Evolutionary conservation across 306 rosid genomes (phyloP), one percentile per base, ranked within the genome.

Genomic region (Cicer bijugum): DNA sequence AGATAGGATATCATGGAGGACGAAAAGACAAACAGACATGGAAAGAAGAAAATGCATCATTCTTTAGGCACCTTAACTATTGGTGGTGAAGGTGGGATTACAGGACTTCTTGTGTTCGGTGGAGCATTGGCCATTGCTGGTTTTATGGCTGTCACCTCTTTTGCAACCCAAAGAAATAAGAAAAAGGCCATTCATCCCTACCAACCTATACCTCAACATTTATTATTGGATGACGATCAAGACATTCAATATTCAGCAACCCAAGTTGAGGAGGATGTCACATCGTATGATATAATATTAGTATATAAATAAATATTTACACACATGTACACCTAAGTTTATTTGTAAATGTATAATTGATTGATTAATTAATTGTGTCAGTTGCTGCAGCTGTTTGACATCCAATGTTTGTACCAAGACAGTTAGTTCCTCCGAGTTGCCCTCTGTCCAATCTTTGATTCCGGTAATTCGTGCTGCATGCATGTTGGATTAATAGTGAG

Each of bases 71-170:
- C 61, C 62, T 53, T 52, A 20, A 55, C 75, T 38, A 48, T 67
- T 39, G 71, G 83, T 0, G 79, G 81, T 6, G 79, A 75, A 19
- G 75, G 78, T 45, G 88, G 82, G 1, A 64, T 86, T 69, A 71
- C 79, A 1, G 87, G 88, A 46, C 71, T 86, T 35, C 28, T 86
- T 6, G 69, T 84, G 55, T 72, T 82, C 6, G 90, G 90, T 61
- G 90, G 90, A 38, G 90, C 83, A 33, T 63, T 86, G 82, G 90
- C 83, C 57, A 14, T 86, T 60, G 84, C 82, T 4, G 82, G 88
- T 80, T 76, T 82, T 68, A 55, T 79, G 59, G 83, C 83, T 5
- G 74, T 72, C 7, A 74, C 82, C 0, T 66, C 82, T 72, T 77
- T 84, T 62, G 56, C 81, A 3, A 65, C 40, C 61, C 80, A 76